phyloP scores from a whole-genome alignment of 2,329 filamentous ascomycete species.

The Xylariaceae sp. region DNA sequence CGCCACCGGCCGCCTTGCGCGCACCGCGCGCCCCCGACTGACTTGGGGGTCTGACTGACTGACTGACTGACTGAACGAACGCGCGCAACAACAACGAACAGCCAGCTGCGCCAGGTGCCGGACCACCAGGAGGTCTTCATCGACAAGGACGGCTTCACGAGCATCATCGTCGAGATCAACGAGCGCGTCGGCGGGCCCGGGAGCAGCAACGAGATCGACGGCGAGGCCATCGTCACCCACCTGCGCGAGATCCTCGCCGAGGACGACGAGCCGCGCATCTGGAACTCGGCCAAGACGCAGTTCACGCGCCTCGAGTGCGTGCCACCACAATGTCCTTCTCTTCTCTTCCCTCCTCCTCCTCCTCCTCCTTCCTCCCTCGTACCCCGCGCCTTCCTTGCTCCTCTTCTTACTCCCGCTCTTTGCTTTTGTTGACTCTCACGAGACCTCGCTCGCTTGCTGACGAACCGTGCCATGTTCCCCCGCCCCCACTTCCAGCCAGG shows the following conservation, averaged over 20 bases:
- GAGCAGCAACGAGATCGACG: slow-evolving; percentile 53
- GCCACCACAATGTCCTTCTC: no score
- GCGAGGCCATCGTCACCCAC: slow-evolving; percentile 61
- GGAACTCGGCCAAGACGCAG: slow-evolving; percentile 55
- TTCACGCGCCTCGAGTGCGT: slow-evolving; percentile 49
- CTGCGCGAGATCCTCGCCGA: slow-evolving; percentile 62
- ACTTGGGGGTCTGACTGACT: no score
- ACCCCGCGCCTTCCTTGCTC: no score
- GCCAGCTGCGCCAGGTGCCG: slow-evolving; percentile 66
- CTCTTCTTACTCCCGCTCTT: no score
- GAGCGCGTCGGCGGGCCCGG: slow-evolving; percentile 61
- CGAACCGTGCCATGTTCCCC: no score
- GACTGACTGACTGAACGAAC: no score
- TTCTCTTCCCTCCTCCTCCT: not conserved
- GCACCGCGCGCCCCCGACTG: no score
- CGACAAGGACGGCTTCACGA: slow-evolving; percentile 74
- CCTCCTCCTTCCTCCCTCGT: no score
- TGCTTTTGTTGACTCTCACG: no score
- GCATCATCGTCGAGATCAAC: slow-evolving; percentile 83
- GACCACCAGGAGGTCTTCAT: slow-evolving; percentile 92
- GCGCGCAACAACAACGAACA: slow-evolving; percentile 28
- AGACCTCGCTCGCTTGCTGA: no score
- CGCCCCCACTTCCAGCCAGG: no score
- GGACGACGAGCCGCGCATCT: slow-evolving; percentile 58
- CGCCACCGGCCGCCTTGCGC: no score